Percentiles rank a stretch among this genome's conserved stretches.
These are phyloP conservation scores for Pythium guiyangense DNA, from an alignment of 352 stramenopile species.

Conservation along the genomic window DNA sequence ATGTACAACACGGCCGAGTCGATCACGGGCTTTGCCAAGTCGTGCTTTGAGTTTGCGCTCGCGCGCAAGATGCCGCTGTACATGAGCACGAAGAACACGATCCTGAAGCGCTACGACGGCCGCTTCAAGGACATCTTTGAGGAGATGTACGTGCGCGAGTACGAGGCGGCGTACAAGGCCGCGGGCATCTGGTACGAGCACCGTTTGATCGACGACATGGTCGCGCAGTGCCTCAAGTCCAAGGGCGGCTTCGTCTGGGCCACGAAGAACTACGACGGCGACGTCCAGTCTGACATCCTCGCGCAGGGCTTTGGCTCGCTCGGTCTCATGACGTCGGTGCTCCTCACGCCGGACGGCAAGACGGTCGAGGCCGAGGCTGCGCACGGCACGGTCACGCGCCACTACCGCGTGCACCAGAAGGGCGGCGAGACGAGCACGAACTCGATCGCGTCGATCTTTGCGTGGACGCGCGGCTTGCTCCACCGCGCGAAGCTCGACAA, in stretches of 20 bases:
- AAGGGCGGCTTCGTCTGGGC: conserved; percentile 87
- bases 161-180: conserved; percentile 67
- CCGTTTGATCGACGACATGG: conserved; percentile 90
- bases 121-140: conserved; percentile 90
- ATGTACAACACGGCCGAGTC: conserved; percentile 91
- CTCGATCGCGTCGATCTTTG: conserved; percentile 87
- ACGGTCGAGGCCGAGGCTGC: conserved; percentile 86
- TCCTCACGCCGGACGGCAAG: conserved; percentile 81
- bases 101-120: conserved; percentile 86
- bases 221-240: conserved; percentile 87
- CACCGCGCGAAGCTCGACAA: conserved; percentile 84
- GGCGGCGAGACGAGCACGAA: conserved; percentile 86
- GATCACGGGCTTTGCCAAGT: conserved; percentile 61
- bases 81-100: conserved; percentile 90
- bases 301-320: conserved; percentile 87
- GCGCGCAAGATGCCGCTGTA: conserved; percentile 74
- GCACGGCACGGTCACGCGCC: conserved; percentile 87
- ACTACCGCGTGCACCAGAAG: conserved; percentile 88
- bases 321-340: conserved; percentile 85
- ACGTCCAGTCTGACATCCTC: conserved; percentile 88
- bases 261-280: conserved; percentile 91
- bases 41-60: conserved; percentile 62
- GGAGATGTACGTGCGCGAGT: conserved; percentile 78
- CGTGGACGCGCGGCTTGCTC: conserved; percentile 79
- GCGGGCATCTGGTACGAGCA: conserved; percentile 81